Conservation (phyloP, 257 asterid species). For the Solanum megistacrolobum region DNA sequence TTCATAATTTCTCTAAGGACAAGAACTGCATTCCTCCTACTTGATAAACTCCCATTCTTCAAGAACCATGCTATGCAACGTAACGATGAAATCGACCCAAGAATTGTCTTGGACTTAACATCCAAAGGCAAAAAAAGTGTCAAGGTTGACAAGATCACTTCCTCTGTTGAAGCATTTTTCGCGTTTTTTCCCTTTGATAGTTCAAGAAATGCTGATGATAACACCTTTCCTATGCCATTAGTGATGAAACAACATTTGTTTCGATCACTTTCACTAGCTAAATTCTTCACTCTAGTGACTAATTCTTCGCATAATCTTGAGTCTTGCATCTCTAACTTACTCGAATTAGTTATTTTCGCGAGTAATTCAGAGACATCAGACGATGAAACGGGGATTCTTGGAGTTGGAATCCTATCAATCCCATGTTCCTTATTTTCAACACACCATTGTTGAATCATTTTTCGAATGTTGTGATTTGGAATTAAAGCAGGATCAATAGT, state of each 20-base stretch:
- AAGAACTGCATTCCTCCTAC: conserved; percentile 15
- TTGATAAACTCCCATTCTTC: conserved; percentile 20
- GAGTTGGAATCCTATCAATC: conserved; percentile 42
- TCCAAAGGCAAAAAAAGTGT: conserved; percentile 12
- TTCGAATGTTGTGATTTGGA: conserved; percentile 29
- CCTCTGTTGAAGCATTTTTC: background rate
- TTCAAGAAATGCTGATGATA: conserved; percentile 26
- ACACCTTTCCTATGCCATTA: conserved; percentile 10
- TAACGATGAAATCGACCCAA: conserved; percentile 27
- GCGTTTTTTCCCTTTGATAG: conserved; percentile 7
- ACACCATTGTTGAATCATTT: conserved; percentile 50
- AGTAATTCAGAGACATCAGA: conserved; percentile 21
- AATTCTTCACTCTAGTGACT: conserved; percentile 14
- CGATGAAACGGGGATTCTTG: conserved; percentile 23
- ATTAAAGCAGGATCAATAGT: background rate
- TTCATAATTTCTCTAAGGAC: conserved; percentile 6
- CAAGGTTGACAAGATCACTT: conserved; percentile 27
- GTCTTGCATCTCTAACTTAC: background rate
- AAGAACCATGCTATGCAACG: conserved; percentile 15
- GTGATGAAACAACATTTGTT: conserved; percentile 25
- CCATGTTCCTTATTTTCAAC: conserved; percentile 32
- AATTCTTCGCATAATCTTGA: conserved; percentile 8
- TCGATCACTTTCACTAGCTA: conserved; percentile 32
- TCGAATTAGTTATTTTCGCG: background rate
- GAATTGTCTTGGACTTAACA: conserved; percentile 16